phyloP scores from a whole-genome alignment of 768 basidiomycete species.

The Termitomyces sp. region DNA sequence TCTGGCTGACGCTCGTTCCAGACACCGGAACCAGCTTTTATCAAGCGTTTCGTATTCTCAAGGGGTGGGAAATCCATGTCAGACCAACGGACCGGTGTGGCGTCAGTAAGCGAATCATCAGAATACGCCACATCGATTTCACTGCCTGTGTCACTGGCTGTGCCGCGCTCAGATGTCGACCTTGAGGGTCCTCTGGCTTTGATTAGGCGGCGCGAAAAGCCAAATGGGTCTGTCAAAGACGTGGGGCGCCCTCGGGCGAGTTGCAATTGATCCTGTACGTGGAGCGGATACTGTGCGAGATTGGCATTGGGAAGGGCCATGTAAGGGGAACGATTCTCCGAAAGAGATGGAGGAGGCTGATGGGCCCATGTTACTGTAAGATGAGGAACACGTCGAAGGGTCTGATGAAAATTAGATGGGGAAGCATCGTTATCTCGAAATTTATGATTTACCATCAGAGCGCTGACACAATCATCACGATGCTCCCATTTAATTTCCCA shows the following conservation, averaged over 20 bases:
- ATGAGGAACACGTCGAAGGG: constrained; percentile 64
- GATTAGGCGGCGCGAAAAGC: background rate
- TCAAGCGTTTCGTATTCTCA: constrained; percentile 19
- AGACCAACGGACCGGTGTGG: constrained; percentile 21
- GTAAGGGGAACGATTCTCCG: constrained; percentile 14
- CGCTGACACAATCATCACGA: constrained; percentile 69
- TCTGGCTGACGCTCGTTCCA: constrained; percentile 20
- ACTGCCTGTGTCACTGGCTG: constrained; percentile 1
- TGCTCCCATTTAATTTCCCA: constrained; percentile 82
- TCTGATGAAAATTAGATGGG: constrained; percentile 31
- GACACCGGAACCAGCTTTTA: constrained; percentile 18
- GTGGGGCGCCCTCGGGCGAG: constrained; percentile 6
- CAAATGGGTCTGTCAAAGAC: constrained; percentile 9
- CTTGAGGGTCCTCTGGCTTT: background rate
- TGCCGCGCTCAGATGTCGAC: constrained; percentile 4
- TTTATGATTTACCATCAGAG: constrained; percentile 48
- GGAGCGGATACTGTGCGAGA: constrained; percentile 23
- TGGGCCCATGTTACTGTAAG: constrained; percentile 80
- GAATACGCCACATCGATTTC: constrained; percentile 2
- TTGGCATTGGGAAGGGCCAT: constrained; percentile 13
- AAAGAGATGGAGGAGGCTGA: constrained; percentile 31
- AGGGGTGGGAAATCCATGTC: constrained; percentile 33
- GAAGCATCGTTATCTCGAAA: background rate
- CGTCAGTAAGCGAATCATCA: background rate
- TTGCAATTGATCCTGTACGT: constrained; percentile 19